Percentiles rank a stretch among this genome's conserved stretches.
Evolutionary conservation across 2,329 filamentous ascomycete genomes (phyloP).

Genomic region (Coniella lustricola): DNA sequence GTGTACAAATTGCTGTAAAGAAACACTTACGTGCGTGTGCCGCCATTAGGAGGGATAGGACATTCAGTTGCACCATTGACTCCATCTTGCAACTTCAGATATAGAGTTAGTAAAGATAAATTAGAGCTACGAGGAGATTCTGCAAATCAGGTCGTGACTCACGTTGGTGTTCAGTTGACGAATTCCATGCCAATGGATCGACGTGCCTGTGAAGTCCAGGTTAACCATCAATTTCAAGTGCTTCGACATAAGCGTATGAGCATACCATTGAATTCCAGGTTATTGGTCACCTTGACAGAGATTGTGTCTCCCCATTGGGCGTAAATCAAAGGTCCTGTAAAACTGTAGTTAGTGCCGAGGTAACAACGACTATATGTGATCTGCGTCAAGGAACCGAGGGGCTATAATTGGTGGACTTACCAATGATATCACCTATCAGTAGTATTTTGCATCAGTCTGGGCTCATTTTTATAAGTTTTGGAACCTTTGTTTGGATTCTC

Average conservation of each 20-base stretch:
- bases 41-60: constrained; percentile 30
- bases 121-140: neutral
- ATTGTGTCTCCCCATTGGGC: constrained; percentile 45
- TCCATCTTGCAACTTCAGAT: constrained; percentile 35
- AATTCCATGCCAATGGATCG: constrained; percentile 45
- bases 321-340: constrained; percentile 43
- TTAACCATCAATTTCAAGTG: no score
- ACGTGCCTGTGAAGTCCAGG: constrained; percentile 24
- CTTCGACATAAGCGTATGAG: neutral
- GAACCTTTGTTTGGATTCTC: neutral
- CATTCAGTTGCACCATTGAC: constrained; percentile 37
- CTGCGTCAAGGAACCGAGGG: neutral
- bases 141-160: neutral
- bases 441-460: neutral
- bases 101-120: neutral
- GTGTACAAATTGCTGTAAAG: no score
- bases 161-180: constrained; percentile 33
- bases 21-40: constrained; percentile 13
- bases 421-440: constrained; percentile 10
- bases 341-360: neutral
- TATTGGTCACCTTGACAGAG: constrained; percentile 58
- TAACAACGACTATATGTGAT: neutral
- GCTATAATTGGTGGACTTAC: neutral
- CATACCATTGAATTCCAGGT: constrained; percentile 40
- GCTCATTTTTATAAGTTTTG: constrained; percentile 9